These are phyloP conservation scores for Neostapfia colusana DNA, from an alignment of 176 grass and related monocot species.

Conservation along the genomic window DNA sequence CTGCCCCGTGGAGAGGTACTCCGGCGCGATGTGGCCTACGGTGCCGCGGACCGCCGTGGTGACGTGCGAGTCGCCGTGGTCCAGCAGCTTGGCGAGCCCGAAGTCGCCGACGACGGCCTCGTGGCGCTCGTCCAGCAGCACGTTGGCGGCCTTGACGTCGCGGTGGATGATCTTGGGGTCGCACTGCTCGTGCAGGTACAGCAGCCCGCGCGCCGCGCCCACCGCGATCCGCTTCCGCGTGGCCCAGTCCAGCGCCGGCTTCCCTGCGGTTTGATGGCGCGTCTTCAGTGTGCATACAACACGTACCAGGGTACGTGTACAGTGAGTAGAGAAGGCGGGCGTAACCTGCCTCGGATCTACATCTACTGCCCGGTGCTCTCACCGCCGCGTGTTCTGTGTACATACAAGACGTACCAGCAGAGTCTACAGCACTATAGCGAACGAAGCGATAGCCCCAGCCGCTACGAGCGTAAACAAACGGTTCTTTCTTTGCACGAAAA, in stretches of 20 bases:
- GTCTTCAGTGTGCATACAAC: background rate
- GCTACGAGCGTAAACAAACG: background rate
- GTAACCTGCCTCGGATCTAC: conserved; percentile 8
- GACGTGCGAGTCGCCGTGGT: conserved; percentile 80
- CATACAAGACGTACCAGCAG: background rate
- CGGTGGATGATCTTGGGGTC: conserved; percentile 94
- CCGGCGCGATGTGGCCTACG: conserved; percentile 68
- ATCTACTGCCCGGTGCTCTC: too few relatives aligned
- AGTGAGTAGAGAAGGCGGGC: too few relatives aligned
- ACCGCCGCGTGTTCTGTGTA: background rate
- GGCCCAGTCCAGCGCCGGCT: conserved; percentile 70
- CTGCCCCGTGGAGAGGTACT: conserved; percentile 72
- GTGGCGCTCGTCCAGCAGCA: conserved; percentile 68
- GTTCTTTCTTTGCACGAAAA: background rate
- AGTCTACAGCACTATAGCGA: background rate
- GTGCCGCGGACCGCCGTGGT: conserved; percentile 77
- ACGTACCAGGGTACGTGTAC: background rate
- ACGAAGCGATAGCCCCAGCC: background rate
- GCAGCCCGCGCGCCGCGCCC: conserved; percentile 58
- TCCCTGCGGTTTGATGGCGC: conserved; percentile 27
- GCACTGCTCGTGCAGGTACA: conserved; percentile 93
- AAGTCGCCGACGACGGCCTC: conserved; percentile 86
- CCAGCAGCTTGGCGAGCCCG: conserved; percentile 78
- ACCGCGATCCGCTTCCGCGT: conserved; percentile 69
- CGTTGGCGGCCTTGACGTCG: conserved; percentile 88